These are phyloP conservation scores for Paramecium bursaria DNA, from an alignment of 73 alveolate species.

Conservation along the genomic window DNA sequence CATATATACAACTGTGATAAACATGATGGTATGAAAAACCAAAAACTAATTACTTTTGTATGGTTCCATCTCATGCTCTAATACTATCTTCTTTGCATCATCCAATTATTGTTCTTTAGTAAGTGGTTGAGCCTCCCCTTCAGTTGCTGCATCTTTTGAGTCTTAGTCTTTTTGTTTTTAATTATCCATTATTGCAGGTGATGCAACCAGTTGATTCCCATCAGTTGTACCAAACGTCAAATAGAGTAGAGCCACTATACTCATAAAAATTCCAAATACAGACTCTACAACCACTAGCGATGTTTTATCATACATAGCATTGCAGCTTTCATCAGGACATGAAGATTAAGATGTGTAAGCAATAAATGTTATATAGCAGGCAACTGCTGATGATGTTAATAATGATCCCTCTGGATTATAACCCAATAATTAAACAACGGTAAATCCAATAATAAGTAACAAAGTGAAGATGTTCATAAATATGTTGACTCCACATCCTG, in stretches of 20 bases:
- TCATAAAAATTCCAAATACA: conserved; percentile 51
- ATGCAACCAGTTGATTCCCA: conserved; percentile 1
- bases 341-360: conserved; percentile 63
- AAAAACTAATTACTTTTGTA: conserved; percentile 20
- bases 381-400: conserved; percentile 48
- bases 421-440: conserved; percentile 64
- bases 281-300: conserved; percentile 5
- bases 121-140: conserved; percentile 28
- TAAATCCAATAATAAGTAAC: conserved; percentile 47
- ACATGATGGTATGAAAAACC: conserved; percentile 57
- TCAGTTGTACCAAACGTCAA: conserved; percentile 67
- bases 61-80: conserved; percentile 22
- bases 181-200: conserved; percentile 1
- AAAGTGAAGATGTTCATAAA: conserved; percentile 62
- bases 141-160: conserved; percentile 24
- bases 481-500: conserved; percentile 65
- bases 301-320: neutral
- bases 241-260: conserved; percentile 39
- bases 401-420: conserved; percentile 69
- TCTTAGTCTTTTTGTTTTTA: conserved; percentile 46
- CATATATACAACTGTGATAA: conserved; percentile 56
- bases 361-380: conserved; percentile 41
- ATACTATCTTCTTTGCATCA: conserved; percentile 15
- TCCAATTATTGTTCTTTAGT: conserved; percentile 3
- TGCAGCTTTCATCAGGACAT: conserved; percentile 50